Base-by-base conservation (phyloP, 306 rosid species). In the Castanospermum australe region DNA sequence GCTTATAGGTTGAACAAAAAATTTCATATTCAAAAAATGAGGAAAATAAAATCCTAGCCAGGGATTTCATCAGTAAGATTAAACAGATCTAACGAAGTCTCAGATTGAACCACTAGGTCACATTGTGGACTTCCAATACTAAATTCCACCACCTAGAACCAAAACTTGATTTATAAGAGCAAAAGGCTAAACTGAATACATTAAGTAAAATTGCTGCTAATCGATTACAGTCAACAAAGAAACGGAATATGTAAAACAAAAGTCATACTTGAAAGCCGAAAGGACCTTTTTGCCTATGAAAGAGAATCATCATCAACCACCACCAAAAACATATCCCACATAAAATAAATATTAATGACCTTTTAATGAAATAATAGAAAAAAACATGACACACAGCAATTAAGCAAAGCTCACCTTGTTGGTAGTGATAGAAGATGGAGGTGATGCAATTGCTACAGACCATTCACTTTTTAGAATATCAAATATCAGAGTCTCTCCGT, bases 401-500 rank as follows among this genome's bases (percentile, higher is more conserved):
- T 7, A 30, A 35, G 79, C 56, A 72, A 72, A 28, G 48, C 33
- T 69, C 64, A 79, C 89, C 82, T 86, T 86, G 79, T 90, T 93
- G 73, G 90, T 81, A 71, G 96, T 95, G 81, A 95, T 87, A 71
- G 98, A 91, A 81, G 98, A 90, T 22, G 89, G 85, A 75, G 89
- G 90, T 8, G 98, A 84, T 42, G 87, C 42, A 79, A 88, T 79
- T 72, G 89, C 87, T 74, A 89, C 63, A 2, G 94, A 93, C 99
- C 99, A 89, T 81, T 93, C 98, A 33, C 67, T 78, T 87, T 89
- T 91, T 80, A 84, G 32, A 30, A 95, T 73, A 85, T 95, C 99
- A 90, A 90, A 95, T 69, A 93, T 79, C 65, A 95, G 71, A 71
- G 99, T 95, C 81, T 95, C 99, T 13, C 89, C 85, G 60, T 90